Evolutionary conservation across 768 basidiomycete species (phyloP).

Genomic region (Russula abietina): DNA sequence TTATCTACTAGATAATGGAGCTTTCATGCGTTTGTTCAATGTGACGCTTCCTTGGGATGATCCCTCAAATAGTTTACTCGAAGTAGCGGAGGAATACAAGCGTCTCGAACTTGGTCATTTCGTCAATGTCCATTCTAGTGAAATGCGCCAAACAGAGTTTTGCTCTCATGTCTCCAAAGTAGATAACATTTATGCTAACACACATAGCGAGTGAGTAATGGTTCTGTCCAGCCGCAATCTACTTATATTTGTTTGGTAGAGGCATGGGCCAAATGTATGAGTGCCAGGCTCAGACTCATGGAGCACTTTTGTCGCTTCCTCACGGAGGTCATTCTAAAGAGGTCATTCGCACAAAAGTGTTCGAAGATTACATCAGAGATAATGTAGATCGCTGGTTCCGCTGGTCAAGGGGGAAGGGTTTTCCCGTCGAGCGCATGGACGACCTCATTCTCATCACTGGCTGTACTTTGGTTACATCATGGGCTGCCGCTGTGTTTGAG

Average conservation of each 20-base stretch:
- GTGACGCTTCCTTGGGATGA: background rate
- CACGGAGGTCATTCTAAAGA: background rate
- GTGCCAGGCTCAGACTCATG: background rate
- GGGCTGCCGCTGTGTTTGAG: background rate
- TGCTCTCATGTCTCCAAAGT: background rate
- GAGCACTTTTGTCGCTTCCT: background rate
- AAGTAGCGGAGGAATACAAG: background rate
- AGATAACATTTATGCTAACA: background rate
- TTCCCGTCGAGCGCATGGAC: background rate
- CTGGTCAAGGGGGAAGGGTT: background rate
- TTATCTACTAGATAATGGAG: constrained; percentile 9
- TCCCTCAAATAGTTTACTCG: background rate
- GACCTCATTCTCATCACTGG: background rate
- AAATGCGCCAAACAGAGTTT: background rate
- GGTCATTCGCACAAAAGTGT: background rate
- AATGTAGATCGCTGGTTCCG: background rate
- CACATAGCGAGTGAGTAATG: background rate
- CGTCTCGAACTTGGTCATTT: background rate
- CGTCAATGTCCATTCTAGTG: background rate
- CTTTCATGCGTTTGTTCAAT: constrained; percentile 24
- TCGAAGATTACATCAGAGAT: constrained; percentile 1
- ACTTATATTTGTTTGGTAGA: background rate
- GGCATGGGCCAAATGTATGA: background rate
- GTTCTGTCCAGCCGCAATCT: background rate
- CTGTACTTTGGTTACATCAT: background rate